A percentile compares a stretch with the other conserved stretches of the same genome.
Conservation (phyloP, 208 protist species). For the Borovskyia barvae region DNA sequence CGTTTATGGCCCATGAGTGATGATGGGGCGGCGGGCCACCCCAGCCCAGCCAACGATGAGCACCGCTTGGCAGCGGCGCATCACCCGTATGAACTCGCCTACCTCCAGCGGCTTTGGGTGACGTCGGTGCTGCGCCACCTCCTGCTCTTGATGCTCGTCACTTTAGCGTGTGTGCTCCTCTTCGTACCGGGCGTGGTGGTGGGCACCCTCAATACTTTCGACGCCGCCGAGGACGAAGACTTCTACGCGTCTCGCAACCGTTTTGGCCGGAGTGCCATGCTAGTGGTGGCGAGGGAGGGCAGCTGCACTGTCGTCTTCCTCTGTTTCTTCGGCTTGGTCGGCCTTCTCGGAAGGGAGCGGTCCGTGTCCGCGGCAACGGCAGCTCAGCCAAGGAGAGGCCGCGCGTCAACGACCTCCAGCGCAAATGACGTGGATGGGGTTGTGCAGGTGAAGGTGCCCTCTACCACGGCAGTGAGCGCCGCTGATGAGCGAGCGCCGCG, state of each 20-base stretch:
- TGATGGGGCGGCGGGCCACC: no score
- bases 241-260: constrained; percentile 35
- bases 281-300: constrained; percentile 18
- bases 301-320: constrained; percentile 7
- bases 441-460: not conserved
- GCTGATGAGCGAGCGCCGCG: no score
- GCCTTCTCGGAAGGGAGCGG: no score
- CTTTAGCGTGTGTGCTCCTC: constrained; percentile 18
- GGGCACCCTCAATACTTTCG: constrained; percentile 29
- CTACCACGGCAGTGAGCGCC: not conserved
- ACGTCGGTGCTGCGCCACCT: constrained; percentile 45
- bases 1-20: no score
- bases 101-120: constrained; percentile 42
- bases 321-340: constrained; percentile 7
- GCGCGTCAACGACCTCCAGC: no score
- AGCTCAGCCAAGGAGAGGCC: no score
- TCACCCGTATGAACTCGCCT: constrained; percentile 24
- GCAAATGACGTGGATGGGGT: no score
- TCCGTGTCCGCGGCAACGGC: no score
- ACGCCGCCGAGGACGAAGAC: constrained; percentile 16
- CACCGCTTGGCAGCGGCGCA: not conserved
- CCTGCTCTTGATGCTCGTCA: constrained; percentile 32
- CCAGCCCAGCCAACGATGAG: not conserved
- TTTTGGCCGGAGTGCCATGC: constrained; percentile 24
- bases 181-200: constrained; percentile 31